Percentiles rank a stretch among this genome's conserved stretches.
These are phyloP conservation scores for Thalia dealbata DNA, from an alignment of 176 grass and related monocot species.

Conservation along the genomic window DNA sequence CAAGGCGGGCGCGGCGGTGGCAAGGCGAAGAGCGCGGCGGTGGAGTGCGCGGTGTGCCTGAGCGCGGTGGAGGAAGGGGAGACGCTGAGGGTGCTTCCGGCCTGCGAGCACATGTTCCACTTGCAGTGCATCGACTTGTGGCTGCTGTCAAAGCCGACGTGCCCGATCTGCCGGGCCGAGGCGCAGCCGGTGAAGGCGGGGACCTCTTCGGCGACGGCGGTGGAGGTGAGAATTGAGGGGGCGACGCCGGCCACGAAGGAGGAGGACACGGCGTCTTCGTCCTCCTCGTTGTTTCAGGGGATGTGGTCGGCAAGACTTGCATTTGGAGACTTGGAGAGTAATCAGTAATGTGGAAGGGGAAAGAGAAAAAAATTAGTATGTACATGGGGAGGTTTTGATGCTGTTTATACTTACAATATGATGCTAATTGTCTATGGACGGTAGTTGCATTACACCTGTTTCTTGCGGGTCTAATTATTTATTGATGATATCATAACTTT, in stretches of 20 bases:
- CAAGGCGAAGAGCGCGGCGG: not conserved
- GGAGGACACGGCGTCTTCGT: not conserved
- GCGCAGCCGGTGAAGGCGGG: not conserved
- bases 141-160: conserved; percentile 35
- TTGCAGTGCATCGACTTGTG: conserved; percentile 41
- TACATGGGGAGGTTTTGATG: no score
- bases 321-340: not conserved
- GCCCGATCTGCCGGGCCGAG: conserved; percentile 33
- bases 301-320: not conserved
- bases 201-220: not conserved
- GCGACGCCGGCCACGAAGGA: not conserved
- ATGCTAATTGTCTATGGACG: no score
- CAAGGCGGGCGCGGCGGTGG: no score
- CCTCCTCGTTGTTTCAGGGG: not conserved
- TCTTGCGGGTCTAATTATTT: no score
- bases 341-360: not conserved
- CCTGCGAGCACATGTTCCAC: conserved; percentile 44
- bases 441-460: no score
- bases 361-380: no score
- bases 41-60: conserved; percentile 41
- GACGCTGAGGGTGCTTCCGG: conserved; percentile 36
- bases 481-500: no score
- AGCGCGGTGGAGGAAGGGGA: conserved; percentile 36
- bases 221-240: no score
- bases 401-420: no score